These are phyloP conservation scores for Dendrothele bispora DNA, from an alignment of 768 basidiomycete genomes.

Conservation along the genomic window DNA sequence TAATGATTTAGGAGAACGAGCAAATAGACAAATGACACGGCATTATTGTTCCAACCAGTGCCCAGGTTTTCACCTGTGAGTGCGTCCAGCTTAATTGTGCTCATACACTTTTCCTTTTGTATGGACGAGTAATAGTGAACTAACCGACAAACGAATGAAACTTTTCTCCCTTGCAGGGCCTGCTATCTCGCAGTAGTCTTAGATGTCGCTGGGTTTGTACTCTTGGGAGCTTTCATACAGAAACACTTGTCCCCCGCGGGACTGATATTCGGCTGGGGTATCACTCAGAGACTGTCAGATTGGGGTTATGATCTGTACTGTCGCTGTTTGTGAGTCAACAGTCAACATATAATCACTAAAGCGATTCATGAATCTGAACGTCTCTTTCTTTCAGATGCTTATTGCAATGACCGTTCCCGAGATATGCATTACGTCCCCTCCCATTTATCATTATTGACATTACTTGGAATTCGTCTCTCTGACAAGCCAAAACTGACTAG, in stretches of 20 bases:
- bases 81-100: conserved; percentile 13
- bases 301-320: conserved; percentile 37
- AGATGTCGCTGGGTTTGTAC: conserved; percentile 40
- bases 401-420: conserved; percentile 39
- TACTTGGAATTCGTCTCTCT: no score
- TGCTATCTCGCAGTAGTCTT: conserved; percentile 40
- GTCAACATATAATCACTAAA: not conserved
- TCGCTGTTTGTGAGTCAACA: conserved; percentile 37
- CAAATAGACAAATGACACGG: no score
- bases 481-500: conserved; percentile 15
- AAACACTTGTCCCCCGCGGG: conserved; percentile 20
- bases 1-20: no score
- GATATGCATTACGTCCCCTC: conserved; percentile 5
- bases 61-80: no score
- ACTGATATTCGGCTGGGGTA: conserved; percentile 44
- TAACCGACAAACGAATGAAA: not conserved
- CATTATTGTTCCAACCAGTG: no score
- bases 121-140: not conserved
- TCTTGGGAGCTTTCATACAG: conserved; percentile 38
- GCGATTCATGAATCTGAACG: not conserved
- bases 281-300: conserved; percentile 35
- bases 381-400: conserved; percentile 22
- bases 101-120: not conserved
- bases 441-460: no score
- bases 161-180: conserved; percentile 20